phyloP scores from a whole-genome alignment of 768 basidiomycete species.

The Filobasidium floriforme region DNA sequence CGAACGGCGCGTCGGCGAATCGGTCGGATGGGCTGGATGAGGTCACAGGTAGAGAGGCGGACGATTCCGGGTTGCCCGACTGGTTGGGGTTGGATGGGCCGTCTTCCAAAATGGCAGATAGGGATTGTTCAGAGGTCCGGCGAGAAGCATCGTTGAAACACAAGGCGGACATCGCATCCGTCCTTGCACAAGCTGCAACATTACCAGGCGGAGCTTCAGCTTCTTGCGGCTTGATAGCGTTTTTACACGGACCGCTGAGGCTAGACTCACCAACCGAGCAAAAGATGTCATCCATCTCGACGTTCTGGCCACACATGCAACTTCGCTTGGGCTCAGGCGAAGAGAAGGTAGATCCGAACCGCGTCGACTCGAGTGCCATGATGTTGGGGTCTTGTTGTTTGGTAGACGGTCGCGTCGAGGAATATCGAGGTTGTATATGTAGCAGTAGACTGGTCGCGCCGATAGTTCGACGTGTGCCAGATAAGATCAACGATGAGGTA shows the following conservation, averaged over 20 bases:
- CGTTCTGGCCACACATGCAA: neutral
- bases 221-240: neutral
- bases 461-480: too few species aligned
- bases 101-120: constrained; percentile 14
- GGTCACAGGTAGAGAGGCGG: neutral
- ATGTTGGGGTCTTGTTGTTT: too few species aligned
- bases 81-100: neutral
- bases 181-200: constrained; percentile 36
- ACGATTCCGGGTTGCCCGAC: too few species aligned
- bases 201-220: neutral
- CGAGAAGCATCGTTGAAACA: constrained; percentile 35
- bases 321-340: neutral
- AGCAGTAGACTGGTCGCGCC: too few species aligned
- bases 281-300: neutral
- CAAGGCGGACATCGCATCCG: constrained; percentile 40
- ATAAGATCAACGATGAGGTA: too few species aligned
- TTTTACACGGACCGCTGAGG: neutral
- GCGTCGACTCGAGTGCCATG: neutral
- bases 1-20: constrained; percentile 13
- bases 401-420: too few species aligned
- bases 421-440: too few species aligned
- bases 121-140: constrained; percentile 15
- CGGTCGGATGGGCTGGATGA: constrained; percentile 1
- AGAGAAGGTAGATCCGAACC: neutral
- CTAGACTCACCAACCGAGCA: neutral